Evolutionary conservation across 331 rosid species (phyloP), one percentile per base, ranked within the genome.

Genomic region (Pyrus hybrid): DNA sequence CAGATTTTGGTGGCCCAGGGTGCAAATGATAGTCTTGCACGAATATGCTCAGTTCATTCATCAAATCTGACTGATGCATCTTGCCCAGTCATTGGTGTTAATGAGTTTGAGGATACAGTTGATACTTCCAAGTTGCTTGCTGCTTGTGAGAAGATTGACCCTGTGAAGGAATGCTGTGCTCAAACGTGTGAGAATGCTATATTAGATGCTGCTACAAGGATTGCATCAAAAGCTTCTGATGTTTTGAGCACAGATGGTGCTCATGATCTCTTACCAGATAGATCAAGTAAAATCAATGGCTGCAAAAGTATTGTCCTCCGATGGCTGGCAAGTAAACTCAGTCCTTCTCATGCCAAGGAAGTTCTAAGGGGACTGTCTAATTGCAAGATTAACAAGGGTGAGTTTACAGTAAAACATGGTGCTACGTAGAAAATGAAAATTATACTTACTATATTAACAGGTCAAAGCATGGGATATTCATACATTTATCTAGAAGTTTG

Each of bases 1-100:
- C 96, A 92, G 86, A 90, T 94, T 86, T 80, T 94, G 89, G 89
- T 86, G 77, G 87, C 91, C 64, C 96, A 85, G 78, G 99, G 99
- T 69, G 99, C 93, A 43, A 90, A 67, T 68, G 81, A 74, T 64
- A 76, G 74, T 76, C 83, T 94, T 74, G 77, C 67, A 67, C 86
- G 72, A 80, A 84, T 90, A 81, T 94, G 99, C 82, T 84, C 96
- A n/a, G 64, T 92, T 70, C 84, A 45, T 77, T 84, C 96, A 20
- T 74, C 87, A n/a, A 88, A 87, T 84, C 90, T 94, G 74, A 94
- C 99, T 0, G 87, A 86, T 81, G 91, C 85, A 29, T 86, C 97
- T 72, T 94, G 99, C 83, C 96, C 97, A 0, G 87, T 93, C 76
- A 88, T 72, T 72, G 84, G 79, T 68, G 89, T 92, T 30, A 76